phyloP scores from a whole-genome alignment of 1,284 basidiomycete genomes.

The Microbotryum saponariae region DNA sequence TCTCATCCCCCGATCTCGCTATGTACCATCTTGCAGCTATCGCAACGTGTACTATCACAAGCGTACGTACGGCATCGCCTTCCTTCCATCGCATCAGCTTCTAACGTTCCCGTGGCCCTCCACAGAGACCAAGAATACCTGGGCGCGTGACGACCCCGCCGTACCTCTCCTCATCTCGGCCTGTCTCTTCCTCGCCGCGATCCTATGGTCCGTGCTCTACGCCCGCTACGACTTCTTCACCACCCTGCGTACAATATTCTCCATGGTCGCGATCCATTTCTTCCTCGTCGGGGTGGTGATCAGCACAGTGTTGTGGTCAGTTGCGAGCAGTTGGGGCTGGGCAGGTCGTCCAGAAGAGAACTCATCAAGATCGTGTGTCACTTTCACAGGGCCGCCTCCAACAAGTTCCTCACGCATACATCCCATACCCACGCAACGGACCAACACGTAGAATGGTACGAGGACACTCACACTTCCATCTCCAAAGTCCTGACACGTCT shows the following conservation, averaged over 20 bases:
- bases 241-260: constrained; percentile 54
- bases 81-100: neutral
- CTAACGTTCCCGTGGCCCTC: constrained; percentile 10
- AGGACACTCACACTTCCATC: neutral
- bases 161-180: constrained; percentile 75
- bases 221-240: constrained; percentile 53
- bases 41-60: constrained; percentile 88
- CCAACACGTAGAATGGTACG: constrained; percentile 39
- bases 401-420: constrained; percentile 38
- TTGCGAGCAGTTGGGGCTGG: neutral
- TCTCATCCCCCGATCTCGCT: too few relatives aligned
- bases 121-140: constrained; percentile 93
- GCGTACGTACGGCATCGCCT: constrained; percentile 48
- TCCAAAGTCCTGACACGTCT: neutral
- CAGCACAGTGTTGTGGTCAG: constrained; percentile 70
- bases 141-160: constrained; percentile 91
- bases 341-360: too few relatives aligned
- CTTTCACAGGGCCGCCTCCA: constrained; percentile 32
- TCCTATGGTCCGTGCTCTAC: constrained; percentile 80
- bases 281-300: constrained; percentile 64
- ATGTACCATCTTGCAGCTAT: constrained; percentile 46
- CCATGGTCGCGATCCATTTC: constrained; percentile 83
- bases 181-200: constrained; percentile 64
- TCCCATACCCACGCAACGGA: constrained; percentile 39
- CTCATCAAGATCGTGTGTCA: neutral